Base-by-base conservation (phyloP, 768 basidiomycete species). In the Tephrocybe rancida region DNA sequence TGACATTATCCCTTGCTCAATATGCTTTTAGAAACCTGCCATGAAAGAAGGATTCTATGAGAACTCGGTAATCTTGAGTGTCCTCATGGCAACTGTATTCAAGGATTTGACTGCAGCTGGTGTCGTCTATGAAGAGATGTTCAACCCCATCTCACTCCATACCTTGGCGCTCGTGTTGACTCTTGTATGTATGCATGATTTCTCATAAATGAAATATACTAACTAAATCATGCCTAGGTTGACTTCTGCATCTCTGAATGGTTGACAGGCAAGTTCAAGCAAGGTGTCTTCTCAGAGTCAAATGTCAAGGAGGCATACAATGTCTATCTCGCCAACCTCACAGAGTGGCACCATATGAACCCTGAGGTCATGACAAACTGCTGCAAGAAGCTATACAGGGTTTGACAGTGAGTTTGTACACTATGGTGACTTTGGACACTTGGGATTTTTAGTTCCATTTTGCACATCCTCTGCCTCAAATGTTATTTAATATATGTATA, bases 101-200 rank as follows among this genome's bases (percentile, higher is more conserved):
- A 52, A 58, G 42, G 48, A 50, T 13, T 35, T 13, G 16, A 42
- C 13, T 11, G 48, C 58, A 1, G 27, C 34, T 1, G 58, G 54
- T 16, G 24, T 49, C 8, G 37, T 52, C 18, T 55, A 48, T 32
- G 4, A 32, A 9, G 7, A 34, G 1, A 30, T 47, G 18, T 58
- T 61, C 38, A 46, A 55, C n/a, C 56, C 56, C 1, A 61, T 61
- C 24, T 50, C 53, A 5, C 38, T 61, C 7, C 47, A 61, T 8
- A 61, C 59, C 3, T 39, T 49, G 38, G 35, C 48, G 2, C 18
- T 38, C 16, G 9, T 49, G 5, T 48, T 48, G 11, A 37, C 35
- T 2, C 9, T 37, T 11, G 35, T 37, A 18, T 37, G 35, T 37
- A 18, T 30, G 13, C 29, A 37, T 18, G n/a, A 37, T 37, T 37